Evolutionary conservation across 805 yeast genomes (phyloP), one percentile per base, ranked within the genome.

Genomic region (Saturnispora kantuleensis): DNA sequence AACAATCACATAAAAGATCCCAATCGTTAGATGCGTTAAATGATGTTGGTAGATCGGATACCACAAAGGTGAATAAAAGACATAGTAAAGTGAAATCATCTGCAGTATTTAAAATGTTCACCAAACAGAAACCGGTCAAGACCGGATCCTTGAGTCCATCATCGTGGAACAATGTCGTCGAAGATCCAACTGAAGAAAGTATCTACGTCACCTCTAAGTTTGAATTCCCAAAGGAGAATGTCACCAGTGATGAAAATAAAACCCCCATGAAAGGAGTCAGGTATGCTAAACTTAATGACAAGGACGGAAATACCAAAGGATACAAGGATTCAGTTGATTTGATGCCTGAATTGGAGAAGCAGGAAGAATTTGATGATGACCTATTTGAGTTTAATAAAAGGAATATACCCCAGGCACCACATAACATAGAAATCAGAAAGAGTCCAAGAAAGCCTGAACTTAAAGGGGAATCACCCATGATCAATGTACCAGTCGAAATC

Each of bases 151-250:
- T 21, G 8, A 21, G 26, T 21, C 8, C 8, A 21, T 4, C 26
- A 21, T 21, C 8, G 8, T 4, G 26, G 18, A 39, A 28, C 21
- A 26, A 38, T 10, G 12, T 21, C 13, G 10, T 15, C 9, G 15
- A 26, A 13, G 39, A 31, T 21, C 35, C 38, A 38, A 35, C 41
- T 2, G 42, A 32, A 12, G 47, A 57, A 4, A 54, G 57, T 44
- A 38, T 59, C 4, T 47, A 57, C 47, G 67, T 63, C 9, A 62
- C 54, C 36, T 56, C 66, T 4, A 50, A 56, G 17, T 64, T 64
- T 51, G 59, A 50, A 40, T 64, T 64, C 47, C 67, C 67, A 10
- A 42, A 47, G 47, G 49, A 39, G 8, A 41, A 45, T 8, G 12
- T 42, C 32, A 30, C 43, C 12, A 12, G 15, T 7, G 15, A 11